Conservation (phyloP, 2,329 filamentous ascomycete species). For the Ramularia collo-cygni region DNA sequence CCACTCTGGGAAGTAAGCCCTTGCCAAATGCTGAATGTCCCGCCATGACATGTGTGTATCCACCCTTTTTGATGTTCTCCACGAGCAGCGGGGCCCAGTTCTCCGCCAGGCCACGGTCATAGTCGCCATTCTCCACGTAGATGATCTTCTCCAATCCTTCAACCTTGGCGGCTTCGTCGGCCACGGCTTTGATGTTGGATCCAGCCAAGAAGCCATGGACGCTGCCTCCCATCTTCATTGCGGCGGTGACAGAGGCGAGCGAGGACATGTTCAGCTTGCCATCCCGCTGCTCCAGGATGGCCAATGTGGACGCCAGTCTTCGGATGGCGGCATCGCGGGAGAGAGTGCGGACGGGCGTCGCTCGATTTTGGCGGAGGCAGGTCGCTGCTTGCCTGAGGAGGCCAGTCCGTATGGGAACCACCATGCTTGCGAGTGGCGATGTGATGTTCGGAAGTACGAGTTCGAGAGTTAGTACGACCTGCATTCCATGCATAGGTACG, state of each 20-base stretch:
- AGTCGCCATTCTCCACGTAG: slow-evolving; percentile 77
- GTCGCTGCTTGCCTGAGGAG: slow-evolving; percentile 25
- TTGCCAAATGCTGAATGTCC: slow-evolving; percentile 96
- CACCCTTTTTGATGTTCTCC: slow-evolving; percentile 94
- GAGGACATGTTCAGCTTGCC: slow-evolving; percentile 70
- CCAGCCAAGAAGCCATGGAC: slow-evolving; percentile 87
- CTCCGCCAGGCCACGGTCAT: slow-evolving; percentile 91
- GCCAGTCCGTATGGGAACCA: slow-evolving; percentile 15
- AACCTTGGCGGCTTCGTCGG: slow-evolving; percentile 80
- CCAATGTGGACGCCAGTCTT: slow-evolving; percentile 77
- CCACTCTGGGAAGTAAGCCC: slow-evolving; percentile 83
- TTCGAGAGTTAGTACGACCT: no score
- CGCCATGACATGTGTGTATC: slow-evolving; percentile 84
- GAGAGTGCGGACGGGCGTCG: slow-evolving; percentile 32
- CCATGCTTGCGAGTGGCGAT: slow-evolving; percentile 10
- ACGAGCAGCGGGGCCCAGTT: slow-evolving; percentile 89
- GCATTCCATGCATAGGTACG: no score
- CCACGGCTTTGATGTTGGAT: slow-evolving; percentile 64
- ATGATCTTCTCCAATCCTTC: slow-evolving; percentile 89
- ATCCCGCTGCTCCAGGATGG: slow-evolving; percentile 85
- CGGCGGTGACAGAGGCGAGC: slow-evolving; percentile 17
- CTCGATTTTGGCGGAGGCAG: slow-evolving; percentile 27
- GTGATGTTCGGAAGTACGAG: neutral
- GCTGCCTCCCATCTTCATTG: slow-evolving; percentile 53
- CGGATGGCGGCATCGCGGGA: slow-evolving; percentile 51